Percentiles rank a stretch among this genome's conserved stretches.
These are phyloP conservation scores for Apophysomyces variabilis DNA, from an alignment of 371 early-diverging fungal species.

Conservation along the genomic window DNA sequence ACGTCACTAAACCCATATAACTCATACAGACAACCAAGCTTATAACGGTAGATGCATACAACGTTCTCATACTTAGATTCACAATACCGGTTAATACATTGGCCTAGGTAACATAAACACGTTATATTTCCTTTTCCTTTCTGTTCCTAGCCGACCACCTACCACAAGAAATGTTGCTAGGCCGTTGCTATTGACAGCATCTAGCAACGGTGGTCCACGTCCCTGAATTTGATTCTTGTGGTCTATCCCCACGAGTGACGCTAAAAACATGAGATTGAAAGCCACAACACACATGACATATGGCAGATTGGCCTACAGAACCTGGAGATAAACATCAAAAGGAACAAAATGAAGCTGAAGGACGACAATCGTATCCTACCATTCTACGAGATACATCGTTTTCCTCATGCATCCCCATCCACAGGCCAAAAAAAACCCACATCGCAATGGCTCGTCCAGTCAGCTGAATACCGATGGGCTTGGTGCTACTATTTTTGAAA, in stretches of 20 bases:
- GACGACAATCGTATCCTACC: constrained; percentile 43
- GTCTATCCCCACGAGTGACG: constrained; percentile 62
- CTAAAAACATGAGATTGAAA: constrained; percentile 65
- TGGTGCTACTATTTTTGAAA: constrained; percentile 21
- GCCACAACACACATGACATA: constrained; percentile 78
- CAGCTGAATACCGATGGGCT: constrained; percentile 22
- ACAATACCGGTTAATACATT: constrained; percentile 28
- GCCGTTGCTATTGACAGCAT: constrained; percentile 80
- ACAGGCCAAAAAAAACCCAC: constrained; percentile 44
- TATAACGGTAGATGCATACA: constrained; percentile 22
- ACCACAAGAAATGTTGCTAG: constrained; percentile 84
- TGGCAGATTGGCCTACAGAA: constrained; percentile 70
- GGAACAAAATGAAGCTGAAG: neutral
- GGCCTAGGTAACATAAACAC: constrained; percentile 17
- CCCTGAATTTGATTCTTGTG: constrained; percentile 23
- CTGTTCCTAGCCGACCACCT: constrained; percentile 11
- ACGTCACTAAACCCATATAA: constrained; percentile 21
- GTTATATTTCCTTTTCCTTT: neutral
- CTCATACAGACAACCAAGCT: constrained; percentile 19
- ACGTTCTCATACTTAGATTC: constrained; percentile 27
- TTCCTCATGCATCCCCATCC: constrained; percentile 25
- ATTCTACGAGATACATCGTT: constrained; percentile 69
- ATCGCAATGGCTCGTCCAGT: constrained; percentile 13
- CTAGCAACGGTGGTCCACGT: constrained; percentile 61
- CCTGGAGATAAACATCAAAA: neutral